A percentile compares a stretch with the other conserved stretches of the same genome.
Conservation (phyloP, 495 filamentous ascomycete species). For the Xylaria telfairii region DNA sequence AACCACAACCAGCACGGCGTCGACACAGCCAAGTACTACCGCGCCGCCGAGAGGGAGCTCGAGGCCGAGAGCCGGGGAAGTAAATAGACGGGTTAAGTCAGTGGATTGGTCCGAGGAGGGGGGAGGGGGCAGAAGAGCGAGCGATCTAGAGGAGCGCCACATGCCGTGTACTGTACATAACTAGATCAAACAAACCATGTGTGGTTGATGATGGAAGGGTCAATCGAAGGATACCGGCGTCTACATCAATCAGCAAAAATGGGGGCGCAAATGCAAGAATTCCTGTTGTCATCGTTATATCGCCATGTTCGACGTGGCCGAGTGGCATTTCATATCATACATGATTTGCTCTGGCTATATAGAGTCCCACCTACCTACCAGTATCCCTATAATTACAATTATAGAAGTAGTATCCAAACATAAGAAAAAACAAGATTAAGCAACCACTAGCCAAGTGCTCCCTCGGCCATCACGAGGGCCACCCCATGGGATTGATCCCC, state of each 20-base stretch:
- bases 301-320: not conserved
- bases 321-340: slow-evolving; percentile 14
- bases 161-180: slow-evolving; percentile 29
- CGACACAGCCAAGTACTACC: slow-evolving; percentile 98
- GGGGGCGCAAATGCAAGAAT: not conserved
- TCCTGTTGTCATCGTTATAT: not conserved
- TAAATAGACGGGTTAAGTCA: slow-evolving; percentile 27
- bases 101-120: not conserved
- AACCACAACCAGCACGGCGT: slow-evolving; percentile 98
- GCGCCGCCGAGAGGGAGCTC: slow-evolving; percentile 91
- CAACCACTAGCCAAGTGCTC: not conserved
- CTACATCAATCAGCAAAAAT: not conserved
- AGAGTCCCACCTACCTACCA: not conserved
- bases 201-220: slow-evolving; percentile 1
- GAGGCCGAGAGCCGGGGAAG: slow-evolving; percentile 69
- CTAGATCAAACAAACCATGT: slow-evolving; percentile 1
- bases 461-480: slow-evolving; percentile 42
- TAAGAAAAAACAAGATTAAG: not conserved
- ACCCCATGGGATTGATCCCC: slow-evolving; percentile 52
- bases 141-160: not conserved
- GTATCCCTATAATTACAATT: slow-evolving; percentile 1
- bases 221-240: not conserved
- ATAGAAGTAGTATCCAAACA: too few relatives aligned
- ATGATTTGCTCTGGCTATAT: not conserved
- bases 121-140: slow-evolving; percentile 31